Percentiles rank a stretch among this genome's conserved stretches.
phyloP scores from a whole-genome alignment of 768 basidiomycete species.

The Tricholoma terreum region DNA sequence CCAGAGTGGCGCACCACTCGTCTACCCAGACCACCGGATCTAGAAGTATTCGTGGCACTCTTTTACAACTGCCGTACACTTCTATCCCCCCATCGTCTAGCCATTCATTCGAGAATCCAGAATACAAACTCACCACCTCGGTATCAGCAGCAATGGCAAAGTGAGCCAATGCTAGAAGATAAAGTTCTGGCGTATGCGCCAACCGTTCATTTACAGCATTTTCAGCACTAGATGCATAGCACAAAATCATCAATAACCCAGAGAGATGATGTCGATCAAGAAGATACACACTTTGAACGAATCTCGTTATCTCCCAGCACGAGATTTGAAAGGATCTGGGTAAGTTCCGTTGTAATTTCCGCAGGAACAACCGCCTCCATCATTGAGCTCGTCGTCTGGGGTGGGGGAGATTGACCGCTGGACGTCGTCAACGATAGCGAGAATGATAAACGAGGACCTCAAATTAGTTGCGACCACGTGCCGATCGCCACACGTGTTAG shows the following conservation, averaged over 20 bases:
- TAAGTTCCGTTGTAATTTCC: conserved; percentile 73
- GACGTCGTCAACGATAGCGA: not conserved
- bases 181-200: conserved; percentile 73
- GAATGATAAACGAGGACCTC: not conserved
- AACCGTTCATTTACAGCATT: conserved; percentile 79
- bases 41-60: not conserved
- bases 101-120: not conserved
- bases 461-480: not conserved
- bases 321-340: conserved; percentile 82
- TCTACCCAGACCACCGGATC: not conserved
- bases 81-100: not conserved
- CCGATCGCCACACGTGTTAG: not conserved
- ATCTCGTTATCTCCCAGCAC: conserved; percentile 84
- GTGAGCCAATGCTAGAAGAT: conserved; percentile 75
- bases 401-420: not conserved
- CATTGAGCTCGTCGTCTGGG: not conserved
- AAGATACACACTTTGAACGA: conserved; percentile 53
- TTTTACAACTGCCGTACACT: not conserved
- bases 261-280: conserved; percentile 1
- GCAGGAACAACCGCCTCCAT: conserved; percentile 57
- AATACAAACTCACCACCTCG: conserved; percentile 61
- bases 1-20: too few relatives aligned
- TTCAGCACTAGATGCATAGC: conserved; percentile 52
- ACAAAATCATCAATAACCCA: not conserved
- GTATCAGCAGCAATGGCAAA: conserved; percentile 76